phyloP scores from a whole-genome alignment of 345 rosid genomes.

The Eucalyptus marginata region DNA sequence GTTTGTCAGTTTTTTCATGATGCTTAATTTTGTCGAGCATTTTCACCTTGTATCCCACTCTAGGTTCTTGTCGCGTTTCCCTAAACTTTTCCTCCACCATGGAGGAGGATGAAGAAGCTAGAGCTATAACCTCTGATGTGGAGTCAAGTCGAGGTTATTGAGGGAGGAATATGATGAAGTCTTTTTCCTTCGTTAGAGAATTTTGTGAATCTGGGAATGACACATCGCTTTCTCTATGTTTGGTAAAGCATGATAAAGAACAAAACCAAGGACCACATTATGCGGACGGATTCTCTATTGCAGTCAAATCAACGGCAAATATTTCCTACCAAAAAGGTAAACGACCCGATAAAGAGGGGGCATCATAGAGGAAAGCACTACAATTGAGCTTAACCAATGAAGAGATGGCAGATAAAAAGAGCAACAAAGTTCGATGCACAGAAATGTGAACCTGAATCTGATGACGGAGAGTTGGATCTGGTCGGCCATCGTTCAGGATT shows the following conservation, averaged over 20 bases:
- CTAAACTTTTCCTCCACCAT: neutral
- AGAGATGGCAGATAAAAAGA: neutral
- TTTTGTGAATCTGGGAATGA: neutral
- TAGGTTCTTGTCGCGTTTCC: neutral
- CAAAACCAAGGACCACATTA: neutral
- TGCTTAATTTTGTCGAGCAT: neutral
- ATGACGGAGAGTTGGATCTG: neutral
- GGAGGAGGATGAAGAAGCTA: neutral
- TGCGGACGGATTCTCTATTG: neutral
- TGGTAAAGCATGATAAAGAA: neutral
- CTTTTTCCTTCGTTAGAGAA: neutral
- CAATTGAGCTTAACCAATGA: neutral
- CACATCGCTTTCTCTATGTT: neutral
- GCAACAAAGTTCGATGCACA: neutral
- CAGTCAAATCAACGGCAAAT: neutral
- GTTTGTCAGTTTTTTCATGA: neutral
- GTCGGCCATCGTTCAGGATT: neutral
- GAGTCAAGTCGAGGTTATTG: neutral
- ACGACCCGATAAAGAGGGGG: neutral
- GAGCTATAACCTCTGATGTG: neutral
- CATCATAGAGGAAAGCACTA: neutral
- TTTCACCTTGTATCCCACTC: neutral
- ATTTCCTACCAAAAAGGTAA: neutral
- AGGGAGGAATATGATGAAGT: neutral
- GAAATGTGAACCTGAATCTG: neutral